Base-by-base conservation (phyloP, 352 stramenopile species). In the Blastocystis sp. region DNA sequence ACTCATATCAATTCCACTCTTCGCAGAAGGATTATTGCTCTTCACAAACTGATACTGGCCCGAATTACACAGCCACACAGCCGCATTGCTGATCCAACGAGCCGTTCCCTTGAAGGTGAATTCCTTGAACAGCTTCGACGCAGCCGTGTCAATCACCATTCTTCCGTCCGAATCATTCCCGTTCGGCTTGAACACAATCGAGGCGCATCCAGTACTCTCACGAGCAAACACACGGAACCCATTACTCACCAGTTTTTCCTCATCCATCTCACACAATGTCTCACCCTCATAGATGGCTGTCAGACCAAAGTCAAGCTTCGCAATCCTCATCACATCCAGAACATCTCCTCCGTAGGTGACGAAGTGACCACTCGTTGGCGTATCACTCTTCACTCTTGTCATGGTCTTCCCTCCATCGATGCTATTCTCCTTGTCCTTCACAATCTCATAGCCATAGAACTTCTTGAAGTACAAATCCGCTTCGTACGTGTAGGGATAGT, bases 71-170 rank as follows among this genome's bases (percentile, higher is more conserved):
- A 66, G 3, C 70, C 67, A 77, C 4, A 77, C 52, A 10, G 52
- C 52, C 28, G 67, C 67, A 77, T 77, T 77, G 34, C 40, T 67
- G 4, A 77, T 77, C 67, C 67, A 77, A 40, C 67, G 40, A 66
- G 40, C 52, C 40, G 67, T 77, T 77, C 67, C 67, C 52, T 77
- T 56, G 23, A 28, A 53, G 40, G 67, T 77, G 52, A 77, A 77
- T 56, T 77, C 67, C 5, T 40, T 28, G 52, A 77, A 77, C 14
- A 77, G 40, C 14, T 77, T 77, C 7, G 23, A 67, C 7, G n/a
- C 71, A 70, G n/a, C 71, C 21, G 71, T 81, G 56, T 81, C 71
- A 74, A 81, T 81, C 17, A 81, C 56, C 71, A 81, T 81, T 81
- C 71, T 62, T 60, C 71, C 71, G 21, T 66, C 11, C 5, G 21